A percentile compares a stretch with the other conserved stretches of the same genome.
Evolutionary conservation across 306 rosid species (phyloP).

Genomic region (Begonia peltatifolia): DNA sequence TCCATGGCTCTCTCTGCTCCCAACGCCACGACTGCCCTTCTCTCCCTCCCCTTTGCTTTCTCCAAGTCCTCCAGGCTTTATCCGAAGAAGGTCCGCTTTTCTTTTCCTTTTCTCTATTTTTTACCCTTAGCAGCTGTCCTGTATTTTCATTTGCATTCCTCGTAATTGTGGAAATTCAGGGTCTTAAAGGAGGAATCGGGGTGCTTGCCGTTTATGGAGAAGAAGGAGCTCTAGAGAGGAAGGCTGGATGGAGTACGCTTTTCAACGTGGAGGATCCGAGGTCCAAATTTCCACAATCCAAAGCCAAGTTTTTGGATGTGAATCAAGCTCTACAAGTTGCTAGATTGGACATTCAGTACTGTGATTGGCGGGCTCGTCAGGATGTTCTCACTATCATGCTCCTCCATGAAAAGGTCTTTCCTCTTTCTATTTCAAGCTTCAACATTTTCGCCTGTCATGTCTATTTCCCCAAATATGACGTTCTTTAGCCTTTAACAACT

Average conservation of each 20-base stretch:
- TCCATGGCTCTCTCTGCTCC: constrained; percentile 14
- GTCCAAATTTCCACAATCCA: constrained; percentile 41
- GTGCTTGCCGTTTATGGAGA: constrained; percentile 75
- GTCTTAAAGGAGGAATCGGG: constrained; percentile 46
- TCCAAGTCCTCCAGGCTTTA: constrained; percentile 41
- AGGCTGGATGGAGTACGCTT: constrained; percentile 65
- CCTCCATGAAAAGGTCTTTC: constrained; percentile 82
- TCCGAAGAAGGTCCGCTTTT: constrained; percentile 33
- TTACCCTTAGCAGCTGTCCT: no score
- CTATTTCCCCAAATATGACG: background rate
- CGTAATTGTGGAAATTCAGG: constrained; percentile 34
- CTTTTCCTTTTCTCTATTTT: background rate
- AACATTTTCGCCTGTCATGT: no score
- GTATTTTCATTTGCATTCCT: no score
- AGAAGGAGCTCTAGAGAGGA: constrained; percentile 45
- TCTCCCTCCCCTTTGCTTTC: constrained; percentile 40
- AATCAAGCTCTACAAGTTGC: constrained; percentile 85
- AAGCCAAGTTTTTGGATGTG: constrained; percentile 71
- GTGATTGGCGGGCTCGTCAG: constrained; percentile 98
- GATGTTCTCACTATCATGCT: constrained; percentile 90
- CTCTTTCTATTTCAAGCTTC: background rate
- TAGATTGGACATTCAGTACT: constrained; percentile 71
- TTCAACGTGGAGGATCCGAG: constrained; percentile 98
- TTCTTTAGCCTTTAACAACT: constrained; percentile 2
- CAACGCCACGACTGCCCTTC: constrained; percentile 67